A percentile compares a stretch with the other conserved stretches of the same genome.
Conservation (phyloP, 805 yeast genomes). For the Nakazawaea ernobii region DNA sequence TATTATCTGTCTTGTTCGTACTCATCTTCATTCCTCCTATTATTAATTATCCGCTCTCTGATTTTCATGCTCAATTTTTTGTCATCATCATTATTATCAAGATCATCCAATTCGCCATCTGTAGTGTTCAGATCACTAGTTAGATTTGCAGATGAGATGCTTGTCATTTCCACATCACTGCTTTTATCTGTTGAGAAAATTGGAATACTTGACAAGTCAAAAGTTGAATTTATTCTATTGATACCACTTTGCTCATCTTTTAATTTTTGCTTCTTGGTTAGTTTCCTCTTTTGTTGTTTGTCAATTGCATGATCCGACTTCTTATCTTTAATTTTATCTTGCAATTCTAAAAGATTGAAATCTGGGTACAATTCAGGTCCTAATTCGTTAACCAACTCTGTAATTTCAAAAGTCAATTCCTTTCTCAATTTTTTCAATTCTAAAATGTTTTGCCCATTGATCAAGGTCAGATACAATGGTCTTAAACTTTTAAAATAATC, state of each 20-base stretch:
- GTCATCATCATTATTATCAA: neutral
- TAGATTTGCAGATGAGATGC: constrained; percentile 1
- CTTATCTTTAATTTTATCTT: constrained; percentile 30
- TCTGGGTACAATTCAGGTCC: constrained; percentile 89
- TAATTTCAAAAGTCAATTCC: constrained; percentile 64
- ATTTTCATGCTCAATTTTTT: constrained; percentile 8
- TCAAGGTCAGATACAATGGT: constrained; percentile 67
- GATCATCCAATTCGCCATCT: constrained; percentile 8
- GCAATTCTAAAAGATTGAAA: constrained; percentile 53
- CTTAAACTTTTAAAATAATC: constrained; percentile 79
- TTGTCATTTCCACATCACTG: constrained; percentile 4
- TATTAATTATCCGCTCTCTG: constrained; percentile 9
- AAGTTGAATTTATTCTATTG: constrained; percentile 32
- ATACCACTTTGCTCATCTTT: constrained; percentile 21
- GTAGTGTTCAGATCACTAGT: constrained; percentile 6
- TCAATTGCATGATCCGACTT: constrained; percentile 14
- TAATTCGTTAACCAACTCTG: constrained; percentile 69
- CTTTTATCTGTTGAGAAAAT: constrained; percentile 42
- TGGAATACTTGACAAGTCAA: constrained; percentile 44
- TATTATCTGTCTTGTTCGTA: neutral
- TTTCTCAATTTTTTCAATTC: constrained; percentile 58
- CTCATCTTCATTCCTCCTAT: constrained; percentile 1
- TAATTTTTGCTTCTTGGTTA: constrained; percentile 17
- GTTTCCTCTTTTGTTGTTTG: constrained; percentile 6
- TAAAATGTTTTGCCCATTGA: constrained; percentile 48